Evolutionary conservation across 257 asterid species (phyloP).

Genomic region (Rauvolfia tetraphylla): DNA sequence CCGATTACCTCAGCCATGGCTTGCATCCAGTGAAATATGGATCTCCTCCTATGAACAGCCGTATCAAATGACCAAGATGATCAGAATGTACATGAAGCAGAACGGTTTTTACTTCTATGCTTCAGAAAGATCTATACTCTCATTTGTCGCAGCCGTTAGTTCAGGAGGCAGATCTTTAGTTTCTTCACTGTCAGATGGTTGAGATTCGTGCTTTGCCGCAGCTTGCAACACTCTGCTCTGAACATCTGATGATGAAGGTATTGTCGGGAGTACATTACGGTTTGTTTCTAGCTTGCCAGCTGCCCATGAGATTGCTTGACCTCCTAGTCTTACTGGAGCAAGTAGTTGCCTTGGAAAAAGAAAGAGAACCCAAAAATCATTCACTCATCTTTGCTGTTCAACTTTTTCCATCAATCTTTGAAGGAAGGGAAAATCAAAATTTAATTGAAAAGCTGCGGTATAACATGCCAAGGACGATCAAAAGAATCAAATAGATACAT

Average conservation of each 20-base stretch:
- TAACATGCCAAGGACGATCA: no score
- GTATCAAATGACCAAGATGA: background rate
- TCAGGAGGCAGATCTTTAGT: conserved; percentile 41
- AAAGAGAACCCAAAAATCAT: background rate
- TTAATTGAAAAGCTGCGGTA: no score
- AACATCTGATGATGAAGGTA: conserved; percentile 82
- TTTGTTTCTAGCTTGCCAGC: conserved; percentile 59
- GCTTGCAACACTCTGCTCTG: conserved; percentile 91
- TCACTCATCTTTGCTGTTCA: no score
- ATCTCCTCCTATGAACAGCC: background rate
- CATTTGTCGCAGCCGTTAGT: conserved; percentile 32
- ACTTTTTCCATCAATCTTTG: no score
- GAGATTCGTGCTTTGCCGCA: conserved; percentile 93
- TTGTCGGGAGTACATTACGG: conserved; percentile 75
- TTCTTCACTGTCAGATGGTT: conserved; percentile 51
- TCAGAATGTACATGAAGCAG: background rate
- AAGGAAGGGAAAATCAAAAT: no score
- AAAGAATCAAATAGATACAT: no score
- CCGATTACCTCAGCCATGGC: background rate
- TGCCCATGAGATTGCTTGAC: conserved; percentile 72
- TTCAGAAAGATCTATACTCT: conserved; percentile 63
- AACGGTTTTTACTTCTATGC: conserved; percentile 32
- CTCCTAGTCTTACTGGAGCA: conserved; percentile 62
- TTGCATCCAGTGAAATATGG: background rate
- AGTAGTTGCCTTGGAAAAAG: conserved; percentile 45